Evolutionary conservation across 495 filamentous ascomycete species (phyloP), one percentile per base, ranked within the genome.

Genomic region (Trichoderma gamsii): DNA sequence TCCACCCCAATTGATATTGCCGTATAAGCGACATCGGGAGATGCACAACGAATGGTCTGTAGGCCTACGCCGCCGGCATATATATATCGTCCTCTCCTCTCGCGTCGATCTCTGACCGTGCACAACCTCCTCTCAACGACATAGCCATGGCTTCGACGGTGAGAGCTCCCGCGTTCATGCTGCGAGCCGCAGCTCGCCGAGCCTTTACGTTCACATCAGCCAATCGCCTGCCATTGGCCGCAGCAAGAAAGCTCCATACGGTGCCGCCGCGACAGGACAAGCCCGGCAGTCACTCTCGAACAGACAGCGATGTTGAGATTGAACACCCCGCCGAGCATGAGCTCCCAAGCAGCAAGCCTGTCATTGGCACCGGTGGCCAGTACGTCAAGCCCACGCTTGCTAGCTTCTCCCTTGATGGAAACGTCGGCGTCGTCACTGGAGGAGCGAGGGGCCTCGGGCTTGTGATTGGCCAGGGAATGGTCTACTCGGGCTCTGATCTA

Each of bases 381-480:
- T 68, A 86, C 67, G 75, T 78, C 61, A 76, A 79, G 63, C 80
- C 79, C 0, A 81, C 80, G 15, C 78, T 83, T 18, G 77, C 80
- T 16, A 74, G 85, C 41, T 96, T 96, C 78, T 91, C 90, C 0
- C 80, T 97, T 29, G 89, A 96, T 76, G 88, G 85, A 32, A 88
- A 87, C 72, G 89, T 92, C 7, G 90, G 82, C 29, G 81, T 96
- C 7, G 90, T 97, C 2, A 96, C 92, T 13, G 93, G 93, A 41
- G 93, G 92, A 71, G 92, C 93, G 49, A 82, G 93, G 71, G 92
- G 92, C 5, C 76, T 97, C 72, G 92, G 92, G 64, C 80, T 97
- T 71, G 93, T 96, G 43, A 97, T 98, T 93, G 89, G 87, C 44
- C 92, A 97, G 76, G 93, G 88, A 5, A 85, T 96, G 71, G 89